phyloP scores from a whole-genome alignment of 2,329 filamentous ascomycete genomes.

The Ceratocystiopsis brevicomis region DNA sequence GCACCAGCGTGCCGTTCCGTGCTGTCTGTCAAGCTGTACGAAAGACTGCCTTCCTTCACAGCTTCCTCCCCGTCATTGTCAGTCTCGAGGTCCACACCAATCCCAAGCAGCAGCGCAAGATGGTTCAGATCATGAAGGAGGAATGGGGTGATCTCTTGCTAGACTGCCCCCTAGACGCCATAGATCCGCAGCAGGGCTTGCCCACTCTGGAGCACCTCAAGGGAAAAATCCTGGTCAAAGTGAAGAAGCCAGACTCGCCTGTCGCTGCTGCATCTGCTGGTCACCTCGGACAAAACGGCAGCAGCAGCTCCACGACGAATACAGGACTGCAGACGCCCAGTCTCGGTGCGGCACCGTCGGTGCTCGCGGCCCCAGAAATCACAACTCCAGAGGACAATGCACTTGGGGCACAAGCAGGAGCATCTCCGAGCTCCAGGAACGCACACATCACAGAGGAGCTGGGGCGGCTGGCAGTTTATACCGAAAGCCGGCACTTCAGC shows the following conservation, averaged over 20 bases:
- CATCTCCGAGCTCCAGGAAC: neutral
- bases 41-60: constrained; percentile 58
- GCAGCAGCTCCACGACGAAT: constrained; percentile 6
- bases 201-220: constrained; percentile 53
- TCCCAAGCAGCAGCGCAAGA: constrained; percentile 65
- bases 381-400: too few relatives aligned
- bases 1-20: constrained; percentile 68
- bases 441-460: constrained; percentile 48
- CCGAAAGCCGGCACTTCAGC: constrained; percentile 65
- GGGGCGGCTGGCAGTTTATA: constrained; percentile 65
- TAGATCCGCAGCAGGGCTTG: constrained; percentile 35
- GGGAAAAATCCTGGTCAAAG: constrained; percentile 69
- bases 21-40: constrained; percentile 67
- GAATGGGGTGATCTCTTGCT: constrained; percentile 65
- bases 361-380: constrained; percentile 1
- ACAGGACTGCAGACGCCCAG: too few relatives aligned
- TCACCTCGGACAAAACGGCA: neutral
- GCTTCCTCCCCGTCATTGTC: constrained; percentile 67
- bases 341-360: constrained; percentile 9
- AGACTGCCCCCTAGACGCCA: constrained; percentile 32
- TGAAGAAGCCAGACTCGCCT: constrained; percentile 36
- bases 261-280: neutral
- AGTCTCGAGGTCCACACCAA: constrained; percentile 83
- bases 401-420: too few relatives aligned
- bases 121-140: constrained; percentile 87